phyloP scores from a whole-genome alignment of 2,329 filamentous ascomycete species.

The Ploettnerulaceae sp. region DNA sequence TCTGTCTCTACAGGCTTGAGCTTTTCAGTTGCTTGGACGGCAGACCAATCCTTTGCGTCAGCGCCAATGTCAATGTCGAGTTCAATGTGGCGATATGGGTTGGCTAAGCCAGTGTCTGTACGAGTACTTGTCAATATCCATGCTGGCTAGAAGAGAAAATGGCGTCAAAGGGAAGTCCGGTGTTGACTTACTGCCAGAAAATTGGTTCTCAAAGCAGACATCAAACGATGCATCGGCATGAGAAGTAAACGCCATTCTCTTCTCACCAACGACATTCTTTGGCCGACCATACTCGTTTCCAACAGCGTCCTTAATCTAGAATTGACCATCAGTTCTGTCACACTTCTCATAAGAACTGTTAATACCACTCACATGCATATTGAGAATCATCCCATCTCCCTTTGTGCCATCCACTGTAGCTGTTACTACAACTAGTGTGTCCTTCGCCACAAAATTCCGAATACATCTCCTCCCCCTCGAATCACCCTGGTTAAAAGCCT shows the following conservation, averaged over 20 bases:
- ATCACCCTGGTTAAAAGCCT: slow-evolving; percentile 61
- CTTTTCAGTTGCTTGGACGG: slow-evolving; percentile 94
- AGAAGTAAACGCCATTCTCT: slow-evolving; percentile 85
- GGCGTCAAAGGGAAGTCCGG: background rate
- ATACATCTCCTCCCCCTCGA: slow-evolving; percentile 79
- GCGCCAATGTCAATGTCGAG: slow-evolving; percentile 36
- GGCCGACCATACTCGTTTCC: slow-evolving; percentile 94
- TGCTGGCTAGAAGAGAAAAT: background rate
- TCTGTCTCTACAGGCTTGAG: slow-evolving; percentile 96
- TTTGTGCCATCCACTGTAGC: slow-evolving; percentile 78
- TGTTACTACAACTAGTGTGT: slow-evolving; percentile 93
- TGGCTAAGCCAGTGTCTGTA: slow-evolving; percentile 20
- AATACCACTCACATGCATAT: slow-evolving; percentile 73
- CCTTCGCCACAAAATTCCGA: slow-evolving; percentile 88
- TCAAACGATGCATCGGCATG: slow-evolving; percentile 90
- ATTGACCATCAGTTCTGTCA: slow-evolving; percentile 4
- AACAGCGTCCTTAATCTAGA: slow-evolving; percentile 85
- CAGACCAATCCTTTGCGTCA: slow-evolving; percentile 89
- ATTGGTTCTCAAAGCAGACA: slow-evolving; percentile 89
- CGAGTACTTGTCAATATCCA: slow-evolving; percentile 5
- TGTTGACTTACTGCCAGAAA: slow-evolving; percentile 59
- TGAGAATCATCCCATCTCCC: slow-evolving; percentile 88
- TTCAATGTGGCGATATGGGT: slow-evolving; percentile 58
- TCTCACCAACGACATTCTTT: slow-evolving; percentile 80
- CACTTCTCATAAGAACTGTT: background rate